These are phyloP conservation scores for Leccinum broughii DNA, from an alignment of 768 basidiomycete species.

Conservation along the genomic window DNA sequence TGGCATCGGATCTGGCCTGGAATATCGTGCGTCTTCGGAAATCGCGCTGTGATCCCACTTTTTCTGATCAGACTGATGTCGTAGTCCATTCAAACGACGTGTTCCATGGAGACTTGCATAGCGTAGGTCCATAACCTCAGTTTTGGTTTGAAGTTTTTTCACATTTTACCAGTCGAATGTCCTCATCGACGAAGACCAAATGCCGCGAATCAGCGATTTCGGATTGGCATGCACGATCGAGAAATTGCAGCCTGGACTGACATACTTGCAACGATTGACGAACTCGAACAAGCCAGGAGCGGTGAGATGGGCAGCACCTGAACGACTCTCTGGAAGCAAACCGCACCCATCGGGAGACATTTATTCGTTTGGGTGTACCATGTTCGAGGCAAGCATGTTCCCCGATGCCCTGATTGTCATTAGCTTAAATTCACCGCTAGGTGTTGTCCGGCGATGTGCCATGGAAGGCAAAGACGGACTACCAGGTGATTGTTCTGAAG, in stretches of 20 bases:
- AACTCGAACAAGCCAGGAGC: neutral
- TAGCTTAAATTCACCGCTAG: too few species aligned
- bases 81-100: neutral
- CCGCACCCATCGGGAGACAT: constrained; percentile 1
- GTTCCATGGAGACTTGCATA: neutral
- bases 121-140: neutral
- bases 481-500: too few species aligned
- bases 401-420: too few species aligned
- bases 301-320: constrained; percentile 2
- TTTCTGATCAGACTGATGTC: neutral
- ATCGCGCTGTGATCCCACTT: too few species aligned
- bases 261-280: constrained; percentile 3
- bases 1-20: neutral
- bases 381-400: neutral
- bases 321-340: neutral
- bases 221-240: neutral
- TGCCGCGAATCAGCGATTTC: neutral
- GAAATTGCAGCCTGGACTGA: neutral
- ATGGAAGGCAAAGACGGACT: too few species aligned
- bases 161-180: neutral
- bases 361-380: constrained; percentile 3
- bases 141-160: neutral
- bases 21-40: neutral
- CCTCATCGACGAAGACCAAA: neutral
- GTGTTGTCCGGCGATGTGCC: constrained; percentile 35